phyloP scores from a whole-genome alignment of 345 rosid genomes.

The Eucalyptus shirleyi region DNA sequence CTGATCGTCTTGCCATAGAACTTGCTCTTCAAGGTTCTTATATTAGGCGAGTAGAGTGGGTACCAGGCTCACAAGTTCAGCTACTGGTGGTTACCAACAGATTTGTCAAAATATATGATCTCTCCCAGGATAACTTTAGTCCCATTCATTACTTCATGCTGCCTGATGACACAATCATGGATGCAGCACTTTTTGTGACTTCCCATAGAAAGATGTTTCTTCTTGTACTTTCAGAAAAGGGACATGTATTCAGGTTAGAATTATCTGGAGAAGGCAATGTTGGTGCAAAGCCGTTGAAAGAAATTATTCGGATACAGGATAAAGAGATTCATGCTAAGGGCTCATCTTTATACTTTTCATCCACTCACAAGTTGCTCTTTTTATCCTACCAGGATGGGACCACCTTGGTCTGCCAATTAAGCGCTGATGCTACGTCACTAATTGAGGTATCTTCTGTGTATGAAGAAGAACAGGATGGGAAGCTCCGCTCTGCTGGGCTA shows the following conservation, averaged over 20 bases:
- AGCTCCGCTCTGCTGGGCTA: constrained; percentile 58
- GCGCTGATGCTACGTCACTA: constrained; percentile 54
- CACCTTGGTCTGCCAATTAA: constrained; percentile 65
- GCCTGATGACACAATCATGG: constrained; percentile 74
- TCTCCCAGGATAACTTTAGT: constrained; percentile 92
- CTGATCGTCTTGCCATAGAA: constrained; percentile 92
- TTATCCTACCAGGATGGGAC: constrained; percentile 85
- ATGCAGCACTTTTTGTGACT: constrained; percentile 74
- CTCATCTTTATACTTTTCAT: constrained; percentile 72
- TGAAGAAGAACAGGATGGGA: constrained; percentile 79
- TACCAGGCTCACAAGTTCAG: constrained; percentile 93
- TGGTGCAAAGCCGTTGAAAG: constrained; percentile 81
- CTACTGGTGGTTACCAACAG: constrained; percentile 81
- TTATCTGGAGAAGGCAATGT: constrained; percentile 64
- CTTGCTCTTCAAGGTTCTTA: constrained; percentile 96
- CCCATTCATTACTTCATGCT: constrained; percentile 88
- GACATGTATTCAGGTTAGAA: constrained; percentile 69
- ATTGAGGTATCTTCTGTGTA: constrained; percentile 55
- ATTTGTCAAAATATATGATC: constrained; percentile 92
- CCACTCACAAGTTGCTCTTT: constrained; percentile 64
- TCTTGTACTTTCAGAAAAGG: constrained; percentile 78
- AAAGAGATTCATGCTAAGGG: constrained; percentile 67
- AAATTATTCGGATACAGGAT: constrained; percentile 49
- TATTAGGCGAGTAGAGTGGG: constrained; percentile 86
- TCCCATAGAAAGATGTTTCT: constrained; percentile 77